Evolutionary conservation across 345 rosid species (phyloP).

Genomic region (Salix exigua): DNA sequence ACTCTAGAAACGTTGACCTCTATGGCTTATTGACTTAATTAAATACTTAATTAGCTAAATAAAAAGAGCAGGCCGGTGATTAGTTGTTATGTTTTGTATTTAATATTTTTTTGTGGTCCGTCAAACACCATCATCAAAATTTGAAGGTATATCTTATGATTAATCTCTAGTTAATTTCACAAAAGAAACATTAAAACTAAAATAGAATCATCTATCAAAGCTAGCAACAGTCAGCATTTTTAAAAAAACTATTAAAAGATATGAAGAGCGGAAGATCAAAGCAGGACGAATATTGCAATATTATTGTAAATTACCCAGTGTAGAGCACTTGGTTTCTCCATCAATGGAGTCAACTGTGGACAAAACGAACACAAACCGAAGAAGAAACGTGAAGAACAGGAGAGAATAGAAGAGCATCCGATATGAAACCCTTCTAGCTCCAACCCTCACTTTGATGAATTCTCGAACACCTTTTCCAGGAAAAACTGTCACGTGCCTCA

Average conservation of each 20-base stretch:
- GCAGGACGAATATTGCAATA: not conserved
- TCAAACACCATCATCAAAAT: not conserved
- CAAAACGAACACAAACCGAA: constrained; percentile 72
- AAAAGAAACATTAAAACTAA: not conserved
- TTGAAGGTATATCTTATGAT: not conserved
- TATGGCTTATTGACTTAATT: too few species aligned
- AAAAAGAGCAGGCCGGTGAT: not conserved
- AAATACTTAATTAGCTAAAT: too few species aligned
- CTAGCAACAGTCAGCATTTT: not conserved
- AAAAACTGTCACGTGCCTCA: constrained; percentile 87
- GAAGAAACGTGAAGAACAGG: constrained; percentile 81
- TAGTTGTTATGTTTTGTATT: not conserved
- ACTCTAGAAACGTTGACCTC: too few species aligned
- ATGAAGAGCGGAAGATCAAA: not conserved
- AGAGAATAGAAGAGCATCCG: constrained; percentile 74
- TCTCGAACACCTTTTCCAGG: constrained; percentile 93
- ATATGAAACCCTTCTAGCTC: constrained; percentile 63
- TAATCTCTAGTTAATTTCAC: too few species aligned
- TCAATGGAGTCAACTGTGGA: constrained; percentile 69
- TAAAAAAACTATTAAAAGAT: not conserved
- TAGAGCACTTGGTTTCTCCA: constrained; percentile 68
- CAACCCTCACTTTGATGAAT: constrained; percentile 78
- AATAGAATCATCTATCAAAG: not conserved
- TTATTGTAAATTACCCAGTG: constrained; percentile 47
- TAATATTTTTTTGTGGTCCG: not conserved